Conservation (phyloP, 345 rosid species). For the Brassica cretica region DNA sequence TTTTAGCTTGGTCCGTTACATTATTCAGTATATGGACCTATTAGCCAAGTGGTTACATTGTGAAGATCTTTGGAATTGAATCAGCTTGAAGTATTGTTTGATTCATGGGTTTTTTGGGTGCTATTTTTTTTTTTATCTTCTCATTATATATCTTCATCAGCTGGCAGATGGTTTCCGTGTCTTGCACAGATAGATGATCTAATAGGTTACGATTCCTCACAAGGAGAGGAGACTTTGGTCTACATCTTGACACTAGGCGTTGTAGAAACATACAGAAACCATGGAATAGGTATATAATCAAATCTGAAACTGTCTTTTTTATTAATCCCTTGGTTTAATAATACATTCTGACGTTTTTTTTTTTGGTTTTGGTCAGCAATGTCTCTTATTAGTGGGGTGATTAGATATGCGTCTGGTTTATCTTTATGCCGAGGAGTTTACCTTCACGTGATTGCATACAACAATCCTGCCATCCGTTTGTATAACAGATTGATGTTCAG, state of each 20-base stretch:
- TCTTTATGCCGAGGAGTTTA: constrained; percentile 70
- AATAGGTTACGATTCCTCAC: constrained; percentile 57
- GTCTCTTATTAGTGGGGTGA: constrained; percentile 65
- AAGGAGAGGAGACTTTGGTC: constrained; percentile 65
- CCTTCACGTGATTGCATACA: constrained; percentile 85
- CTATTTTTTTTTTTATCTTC: background rate
- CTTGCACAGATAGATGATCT: constrained; percentile 76
- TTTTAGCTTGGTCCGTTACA: background rate
- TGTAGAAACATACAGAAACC: constrained; percentile 65
- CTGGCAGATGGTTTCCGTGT: constrained; percentile 38
- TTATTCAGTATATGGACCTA: background rate
- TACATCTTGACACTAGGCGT: constrained; percentile 88
- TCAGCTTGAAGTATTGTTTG: background rate
- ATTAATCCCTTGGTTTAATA: background rate
- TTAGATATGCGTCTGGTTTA: constrained; percentile 64
- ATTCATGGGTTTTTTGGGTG: background rate
- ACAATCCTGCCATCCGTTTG: constrained; percentile 75
- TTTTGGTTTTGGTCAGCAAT: constrained; percentile 48
- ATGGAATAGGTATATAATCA: constrained; percentile 63
- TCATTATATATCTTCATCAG: constrained; percentile 24
- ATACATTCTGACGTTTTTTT: background rate
- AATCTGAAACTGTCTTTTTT: background rate
- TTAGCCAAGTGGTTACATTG: background rate
- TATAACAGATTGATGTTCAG: constrained; percentile 80
- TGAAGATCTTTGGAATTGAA: background rate